phyloP scores from a whole-genome alignment of 2,329 filamentous ascomycete genomes.

The Raffaelea deltoideospora region DNA sequence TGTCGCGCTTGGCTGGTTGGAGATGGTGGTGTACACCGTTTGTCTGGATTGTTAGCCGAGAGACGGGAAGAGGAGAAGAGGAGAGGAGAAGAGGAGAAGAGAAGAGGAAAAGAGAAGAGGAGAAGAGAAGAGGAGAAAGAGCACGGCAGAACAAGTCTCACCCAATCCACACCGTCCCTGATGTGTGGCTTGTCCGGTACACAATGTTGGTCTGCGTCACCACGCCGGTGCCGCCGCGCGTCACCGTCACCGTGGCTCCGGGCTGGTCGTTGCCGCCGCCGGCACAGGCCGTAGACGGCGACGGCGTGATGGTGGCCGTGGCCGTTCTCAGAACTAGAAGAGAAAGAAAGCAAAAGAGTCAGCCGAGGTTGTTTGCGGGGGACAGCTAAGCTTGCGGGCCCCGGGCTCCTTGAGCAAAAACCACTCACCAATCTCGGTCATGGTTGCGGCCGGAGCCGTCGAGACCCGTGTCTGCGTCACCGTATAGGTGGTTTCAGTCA shows the following conservation, averaged over 20 bases:
- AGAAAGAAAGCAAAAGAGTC: too few species aligned
- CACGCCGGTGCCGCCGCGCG: slow-evolving; percentile 13
- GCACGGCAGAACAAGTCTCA: slow-evolving; percentile 11
- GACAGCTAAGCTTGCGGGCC: too few species aligned
- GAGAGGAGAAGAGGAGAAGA: background rate
- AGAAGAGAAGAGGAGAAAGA: background rate
- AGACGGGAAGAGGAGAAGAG: too few species aligned
- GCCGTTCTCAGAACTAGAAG: too few species aligned
- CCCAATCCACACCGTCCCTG: slow-evolving; percentile 21
- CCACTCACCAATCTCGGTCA: slow-evolving; percentile 17
- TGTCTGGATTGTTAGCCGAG: slow-evolving; percentile 10
- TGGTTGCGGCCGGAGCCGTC: slow-evolving; percentile 16
- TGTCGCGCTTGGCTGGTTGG: slow-evolving; percentile 19
- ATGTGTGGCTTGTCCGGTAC: slow-evolving; percentile 19
- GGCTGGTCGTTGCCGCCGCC: slow-evolving; percentile 11
- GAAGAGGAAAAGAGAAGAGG: too few species aligned
- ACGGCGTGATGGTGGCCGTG: slow-evolving; percentile 17
- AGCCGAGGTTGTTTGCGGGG: too few species aligned
- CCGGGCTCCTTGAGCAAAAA: too few species aligned
- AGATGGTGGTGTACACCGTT: slow-evolving; percentile 19
- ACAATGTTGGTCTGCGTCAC: slow-evolving; percentile 19
- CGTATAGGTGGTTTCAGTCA: slow-evolving; percentile 20
- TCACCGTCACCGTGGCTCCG: slow-evolving; percentile 17
- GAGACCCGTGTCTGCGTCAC: slow-evolving; percentile 21
- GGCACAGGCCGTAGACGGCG: slow-evolving; percentile 19